phyloP scores from a whole-genome alignment of 495 filamentous ascomycete genomes.

The Penicillium cataractarum region DNA sequence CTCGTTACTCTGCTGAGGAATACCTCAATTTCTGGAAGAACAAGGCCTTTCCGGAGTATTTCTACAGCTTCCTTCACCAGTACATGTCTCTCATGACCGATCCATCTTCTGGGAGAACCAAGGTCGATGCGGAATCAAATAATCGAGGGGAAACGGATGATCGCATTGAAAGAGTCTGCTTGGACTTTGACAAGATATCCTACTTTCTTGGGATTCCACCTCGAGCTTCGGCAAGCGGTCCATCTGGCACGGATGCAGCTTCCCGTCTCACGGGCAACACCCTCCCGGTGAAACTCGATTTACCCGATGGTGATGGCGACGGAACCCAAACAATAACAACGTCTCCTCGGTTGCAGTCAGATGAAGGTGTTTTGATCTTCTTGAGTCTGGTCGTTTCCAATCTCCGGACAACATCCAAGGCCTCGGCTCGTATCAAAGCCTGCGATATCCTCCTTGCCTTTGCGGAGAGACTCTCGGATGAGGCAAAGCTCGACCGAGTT shows the following conservation, averaged over 20 bases:
- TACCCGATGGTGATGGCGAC: constrained; percentile 72
- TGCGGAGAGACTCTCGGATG: constrained; percentile 87
- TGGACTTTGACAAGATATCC: constrained; percentile 97
- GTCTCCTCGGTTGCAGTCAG: constrained; percentile 38
- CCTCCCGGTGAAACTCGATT: constrained; percentile 82
- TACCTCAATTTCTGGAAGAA: constrained; percentile 89
- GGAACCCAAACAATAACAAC: constrained; percentile 58
- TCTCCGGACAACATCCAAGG: constrained; percentile 82
- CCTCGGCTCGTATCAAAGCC: constrained; percentile 83
- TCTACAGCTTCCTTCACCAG: constrained; percentile 95
- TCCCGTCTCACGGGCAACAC: constrained; percentile 43
- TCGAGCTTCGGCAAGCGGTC: background rate
- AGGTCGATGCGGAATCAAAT: constrained; percentile 61
- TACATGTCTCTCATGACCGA: constrained; percentile 97
- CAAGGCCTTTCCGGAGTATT: constrained; percentile 93
- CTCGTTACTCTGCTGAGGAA: constrained; percentile 90
- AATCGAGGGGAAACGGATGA: constrained; percentile 86
- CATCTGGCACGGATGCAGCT: constrained; percentile 4
- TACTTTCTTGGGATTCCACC: constrained; percentile 72
- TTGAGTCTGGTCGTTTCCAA: constrained; percentile 85
- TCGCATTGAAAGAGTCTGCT: constrained; percentile 86
- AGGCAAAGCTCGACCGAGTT: constrained; percentile 93
- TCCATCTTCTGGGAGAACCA: constrained; percentile 74
- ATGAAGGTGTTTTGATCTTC: constrained; percentile 94
- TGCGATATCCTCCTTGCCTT: constrained; percentile 95